Base-by-base conservation (phyloP, 2,329 filamentous ascomycete species). In the Cladosporium sphaerospermum region DNA sequence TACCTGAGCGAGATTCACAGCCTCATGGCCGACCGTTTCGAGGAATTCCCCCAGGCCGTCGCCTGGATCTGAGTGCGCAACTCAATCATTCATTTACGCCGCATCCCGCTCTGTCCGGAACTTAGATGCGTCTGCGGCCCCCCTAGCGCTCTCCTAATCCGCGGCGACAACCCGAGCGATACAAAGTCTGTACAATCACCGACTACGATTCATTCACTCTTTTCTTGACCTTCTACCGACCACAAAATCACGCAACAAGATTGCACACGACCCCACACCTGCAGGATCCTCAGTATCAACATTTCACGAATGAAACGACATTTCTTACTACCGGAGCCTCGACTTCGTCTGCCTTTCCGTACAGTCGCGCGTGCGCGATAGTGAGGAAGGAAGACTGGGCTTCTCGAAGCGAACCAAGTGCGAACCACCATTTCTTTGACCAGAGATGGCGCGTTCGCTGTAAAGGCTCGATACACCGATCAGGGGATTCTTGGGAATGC, bases 1-100 rank as follows among this genome's bases (percentile, higher is more conserved):
- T 99, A 99, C 72, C 73, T 95, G 55, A 74, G 76, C 42, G 91
- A 95, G 67, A 86, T 97, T 54, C 79, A 88, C 59, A 81, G 79
- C 53, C 71, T 95, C 11, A 78, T 86, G 62, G 70, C 77, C 46
- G 78, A 75, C 55, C 57, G 63, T 39, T 61, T 61, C 44, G 59
- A 59, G 19, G 64, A 68, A 31, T 37, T 18, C 13, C 31, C n/a
- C 36, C 18, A 53, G 51, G 16, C 51, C 45, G 23, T 33, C 16
- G 16, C 43, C 3, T 53, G 51, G 51, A 42, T 53, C 43, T 53
- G 47, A 51, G 40, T 7, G 23, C 23, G 23, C 23, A 23, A 14
- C 28, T 9, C 28, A 23, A 41, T 13, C 9, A 31, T 28, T 37
- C 16, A 37, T 37, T 34, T 14, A 47, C 9, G 14, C 32, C 7